phyloP scores from a whole-genome alignment of 331 rosid species.

The Arachis monticola region DNA sequence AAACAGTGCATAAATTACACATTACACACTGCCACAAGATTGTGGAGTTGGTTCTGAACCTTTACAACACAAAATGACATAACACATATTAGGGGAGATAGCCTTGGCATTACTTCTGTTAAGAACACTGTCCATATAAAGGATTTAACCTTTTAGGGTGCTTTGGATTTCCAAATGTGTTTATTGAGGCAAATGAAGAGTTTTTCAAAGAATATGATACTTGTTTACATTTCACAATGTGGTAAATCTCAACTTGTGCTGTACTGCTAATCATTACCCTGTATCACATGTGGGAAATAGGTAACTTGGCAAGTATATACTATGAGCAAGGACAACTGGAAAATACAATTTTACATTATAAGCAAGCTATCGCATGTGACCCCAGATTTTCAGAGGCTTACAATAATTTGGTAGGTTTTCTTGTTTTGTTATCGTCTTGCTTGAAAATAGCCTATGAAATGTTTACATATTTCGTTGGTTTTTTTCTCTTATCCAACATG shows the following conservation, averaged over 20 bases:
- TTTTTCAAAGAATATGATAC: background rate
- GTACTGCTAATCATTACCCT: background rate
- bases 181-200: too few relatives aligned
- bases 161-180: too few relatives aligned
- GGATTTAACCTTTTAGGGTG: too few relatives aligned
- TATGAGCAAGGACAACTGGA: slow-evolving; percentile 96
- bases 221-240: background rate
- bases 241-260: background rate
- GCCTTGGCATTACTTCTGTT: too few relatives aligned
- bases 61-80: too few relatives aligned
- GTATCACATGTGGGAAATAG: slow-evolving; percentile 48
- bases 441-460: background rate
- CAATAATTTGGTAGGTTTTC: slow-evolving; percentile 85
- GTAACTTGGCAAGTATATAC: slow-evolving; percentile 88
- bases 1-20: too few relatives aligned
- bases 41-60: too few relatives aligned
- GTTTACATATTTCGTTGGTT: slow-evolving; percentile 8
- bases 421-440: background rate
- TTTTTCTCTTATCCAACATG: background rate
- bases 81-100: too few relatives aligned
- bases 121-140: too few relatives aligned
- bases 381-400: slow-evolving; percentile 97
- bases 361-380: slow-evolving; percentile 89
- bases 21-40: too few relatives aligned
- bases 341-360: slow-evolving; percentile 89